Base-by-base conservation (phyloP, 2,329 filamentous ascomycete genomes). In the Claviceps sp. region DNA sequence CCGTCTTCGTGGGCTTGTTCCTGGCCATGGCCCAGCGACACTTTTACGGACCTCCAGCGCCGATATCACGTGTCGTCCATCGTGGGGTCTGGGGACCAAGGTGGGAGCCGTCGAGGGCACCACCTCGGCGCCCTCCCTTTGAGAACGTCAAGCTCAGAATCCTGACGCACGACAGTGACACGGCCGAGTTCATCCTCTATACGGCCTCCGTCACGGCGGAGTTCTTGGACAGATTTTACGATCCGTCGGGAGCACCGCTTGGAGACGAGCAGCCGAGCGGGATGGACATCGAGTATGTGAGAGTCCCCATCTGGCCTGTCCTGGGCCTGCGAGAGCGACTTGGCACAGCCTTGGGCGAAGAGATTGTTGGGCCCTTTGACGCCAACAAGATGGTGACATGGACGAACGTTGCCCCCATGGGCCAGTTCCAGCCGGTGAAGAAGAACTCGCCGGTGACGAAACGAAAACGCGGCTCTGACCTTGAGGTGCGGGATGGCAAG, bases 1-100 rank as follows among this genome's bases (percentile, higher is more conserved):
- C 73, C 0, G 73, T 77, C 52, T 66, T 79, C 38, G 65, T 77
- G 5, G 76, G 71, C 20, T 68, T 73, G 44, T 73, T 80, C 52
- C 57, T 82, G 13, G 73, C 74, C 46, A 76, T 81, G 73, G 78
- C 78, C 7, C 78, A 82, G 57, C 67, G 70, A 8, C 69, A 75
- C 46, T 77, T 76, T 52, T 79, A 80, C 58, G 56, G 55, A 9
- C 37, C 43, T 17, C 62, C 61, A 16, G 36, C 53, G 17, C 44
- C 55, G 14, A 56, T 56, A 1, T 53, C 54, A 9, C 56, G 58
- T 26, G 29, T 34, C 29, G 11, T 34, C 4, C 29, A 34, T 34
- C 29, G 29, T 34, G 29, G 29, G 29, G 9, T 34, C 9, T 59
- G 58, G 50, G 60, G 62, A 13, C 61, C 62, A 2, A 61, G 59